phyloP scores from a whole-genome alignment of 2,329 filamentous ascomycete genomes.

The Xylogone sp. region DNA sequence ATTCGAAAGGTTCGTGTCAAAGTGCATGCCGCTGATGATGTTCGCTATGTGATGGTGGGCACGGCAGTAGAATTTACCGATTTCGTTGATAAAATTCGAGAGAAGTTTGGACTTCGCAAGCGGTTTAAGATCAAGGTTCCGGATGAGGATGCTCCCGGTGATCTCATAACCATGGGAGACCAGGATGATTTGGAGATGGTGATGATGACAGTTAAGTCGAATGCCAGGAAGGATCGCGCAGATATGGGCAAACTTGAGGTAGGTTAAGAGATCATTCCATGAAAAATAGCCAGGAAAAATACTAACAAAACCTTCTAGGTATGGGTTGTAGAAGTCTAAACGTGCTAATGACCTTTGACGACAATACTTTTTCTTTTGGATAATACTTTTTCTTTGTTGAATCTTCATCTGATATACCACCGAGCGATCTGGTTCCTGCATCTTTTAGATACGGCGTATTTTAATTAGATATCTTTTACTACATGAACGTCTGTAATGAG shows the following conservation, averaged over 20 bases:
- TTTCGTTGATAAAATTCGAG: constrained; percentile 73
- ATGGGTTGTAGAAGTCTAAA: constrained; percentile 24
- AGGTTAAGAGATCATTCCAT: constrained; percentile 42
- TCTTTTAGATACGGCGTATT: constrained; percentile 1
- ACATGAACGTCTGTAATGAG: constrained; percentile 1
- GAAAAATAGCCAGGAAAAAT: background rate
- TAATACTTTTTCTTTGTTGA: background rate
- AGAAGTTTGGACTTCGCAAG: constrained; percentile 77
- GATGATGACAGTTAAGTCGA: constrained; percentile 63
- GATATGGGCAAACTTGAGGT: constrained; percentile 97
- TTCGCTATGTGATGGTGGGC: constrained; percentile 85
- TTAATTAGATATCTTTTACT: background rate
- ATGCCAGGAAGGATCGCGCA: constrained; percentile 67
- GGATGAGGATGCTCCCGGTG: constrained; percentile 72
- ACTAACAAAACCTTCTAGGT: constrained; percentile 18
- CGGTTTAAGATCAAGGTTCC: constrained; percentile 86
- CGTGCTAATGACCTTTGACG: constrained; percentile 2
- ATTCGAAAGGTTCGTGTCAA: constrained; percentile 83
- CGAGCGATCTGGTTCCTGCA: constrained; percentile 17
- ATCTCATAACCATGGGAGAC: constrained; percentile 97
- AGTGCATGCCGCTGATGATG: constrained; percentile 78
- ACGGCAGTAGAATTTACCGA: constrained; percentile 70
- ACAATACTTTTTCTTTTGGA: constrained; percentile 9
- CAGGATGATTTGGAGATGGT: constrained; percentile 94
- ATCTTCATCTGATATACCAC: constrained; percentile 17